Conservation (phyloP, 345 rosid species). For the Lepidium sativum region DNA sequence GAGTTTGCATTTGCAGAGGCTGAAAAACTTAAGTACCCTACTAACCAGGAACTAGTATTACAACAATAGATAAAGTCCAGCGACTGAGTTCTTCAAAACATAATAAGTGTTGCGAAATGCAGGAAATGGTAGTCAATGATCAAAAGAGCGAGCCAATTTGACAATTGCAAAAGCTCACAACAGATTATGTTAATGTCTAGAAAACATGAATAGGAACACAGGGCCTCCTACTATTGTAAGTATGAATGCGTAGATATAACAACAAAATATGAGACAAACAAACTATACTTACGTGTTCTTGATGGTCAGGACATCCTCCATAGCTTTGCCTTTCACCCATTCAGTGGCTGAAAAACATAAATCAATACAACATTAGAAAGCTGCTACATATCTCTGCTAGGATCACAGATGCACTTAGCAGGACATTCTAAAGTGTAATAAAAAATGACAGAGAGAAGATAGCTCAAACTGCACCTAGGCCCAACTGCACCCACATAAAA, state of each 20-base stretch:
- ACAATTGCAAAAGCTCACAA: neutral
- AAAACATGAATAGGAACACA: neutral
- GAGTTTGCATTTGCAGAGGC: neutral
- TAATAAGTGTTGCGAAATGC: neutral
- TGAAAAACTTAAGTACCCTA: neutral
- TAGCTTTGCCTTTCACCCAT: slow-evolving; percentile 97
- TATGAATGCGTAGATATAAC: neutral
- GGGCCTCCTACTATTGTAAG: neutral
- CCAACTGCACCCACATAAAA: neutral
- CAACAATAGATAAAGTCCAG: neutral
- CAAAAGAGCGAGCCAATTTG: neutral
- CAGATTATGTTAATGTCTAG: neutral
- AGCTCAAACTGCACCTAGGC: neutral
- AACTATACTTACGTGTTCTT: slow-evolving; percentile 73
- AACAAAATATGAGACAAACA: neutral
- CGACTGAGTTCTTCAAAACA: neutral
- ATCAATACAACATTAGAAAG: neutral
- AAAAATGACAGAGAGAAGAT: neutral
- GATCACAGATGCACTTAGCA: neutral
- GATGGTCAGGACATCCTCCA: slow-evolving; percentile 84
- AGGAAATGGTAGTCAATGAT: neutral
- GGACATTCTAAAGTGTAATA: neutral
- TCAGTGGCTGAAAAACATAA: slow-evolving; percentile 55
- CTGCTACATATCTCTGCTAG: neutral
- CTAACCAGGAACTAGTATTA: neutral